These are phyloP conservation scores for Phascolomyces articulosus DNA, from an alignment of 371 early-diverging fungal genomes.

Conservation along the genomic window DNA sequence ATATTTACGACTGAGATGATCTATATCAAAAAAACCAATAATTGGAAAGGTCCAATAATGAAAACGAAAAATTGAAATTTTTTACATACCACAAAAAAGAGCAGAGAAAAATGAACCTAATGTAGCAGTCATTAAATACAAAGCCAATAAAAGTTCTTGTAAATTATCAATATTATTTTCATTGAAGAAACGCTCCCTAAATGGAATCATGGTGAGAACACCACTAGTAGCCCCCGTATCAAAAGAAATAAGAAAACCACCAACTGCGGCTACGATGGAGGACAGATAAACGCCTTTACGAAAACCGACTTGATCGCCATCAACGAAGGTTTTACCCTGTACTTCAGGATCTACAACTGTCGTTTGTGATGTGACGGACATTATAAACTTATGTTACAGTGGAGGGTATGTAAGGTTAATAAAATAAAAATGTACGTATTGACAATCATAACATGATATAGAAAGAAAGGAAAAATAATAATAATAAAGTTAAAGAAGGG, in stretches of 20 bases:
- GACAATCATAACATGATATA: no score
- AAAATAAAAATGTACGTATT: no score
- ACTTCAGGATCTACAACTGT: background rate
- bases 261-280: constrained; percentile 29
- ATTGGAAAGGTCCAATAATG: no score
- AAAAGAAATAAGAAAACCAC: constrained; percentile 41
- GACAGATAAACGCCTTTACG: constrained; percentile 33
- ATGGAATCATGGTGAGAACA: constrained; percentile 26
- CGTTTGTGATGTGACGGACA: background rate
- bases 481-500: no score
- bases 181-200: constrained; percentile 20
- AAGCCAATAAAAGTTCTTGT: constrained; percentile 35
- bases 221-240: constrained; percentile 41
- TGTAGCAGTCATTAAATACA: constrained; percentile 48
- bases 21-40: constrained; percentile 17
- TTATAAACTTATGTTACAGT: no score
- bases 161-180: constrained; percentile 18
- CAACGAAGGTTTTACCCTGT: background rate
- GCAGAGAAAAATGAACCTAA: constrained; percentile 49
- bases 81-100: constrained; percentile 42
- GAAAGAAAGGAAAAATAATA: no score
- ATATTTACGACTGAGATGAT: constrained; percentile 43
- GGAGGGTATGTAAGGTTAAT: no score
- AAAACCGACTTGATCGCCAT: background rate
- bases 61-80: no score